Evolutionary conservation across 2,329 filamentous ascomycete species (phyloP).

Genomic region (Sporothrix protearum): DNA sequence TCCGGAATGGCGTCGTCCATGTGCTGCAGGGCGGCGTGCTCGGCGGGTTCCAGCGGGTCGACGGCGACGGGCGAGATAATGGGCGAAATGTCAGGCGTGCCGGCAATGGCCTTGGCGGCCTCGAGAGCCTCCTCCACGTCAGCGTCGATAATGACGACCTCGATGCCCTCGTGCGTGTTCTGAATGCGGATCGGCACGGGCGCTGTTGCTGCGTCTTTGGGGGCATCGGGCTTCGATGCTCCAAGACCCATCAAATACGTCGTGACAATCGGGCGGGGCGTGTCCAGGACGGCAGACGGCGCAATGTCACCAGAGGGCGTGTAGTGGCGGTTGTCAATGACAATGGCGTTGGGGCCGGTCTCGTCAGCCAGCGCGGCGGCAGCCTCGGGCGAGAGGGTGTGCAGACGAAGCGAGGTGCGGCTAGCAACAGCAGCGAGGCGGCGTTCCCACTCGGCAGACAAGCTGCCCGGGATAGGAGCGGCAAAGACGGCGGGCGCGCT

Average conservation of each 20-base stretch:
- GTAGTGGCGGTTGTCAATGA: constrained; percentile 26
- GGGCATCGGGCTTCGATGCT: background rate
- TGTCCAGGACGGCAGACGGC: constrained; percentile 22
- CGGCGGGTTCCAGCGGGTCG: constrained; percentile 1
- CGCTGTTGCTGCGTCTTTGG: too few relatives aligned
- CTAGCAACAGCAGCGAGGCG: constrained; percentile 1
- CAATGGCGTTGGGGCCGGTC: background rate
- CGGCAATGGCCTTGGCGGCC: constrained; percentile 6
- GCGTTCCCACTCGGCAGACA: constrained; percentile 13
- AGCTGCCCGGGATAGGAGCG: constrained; percentile 10
- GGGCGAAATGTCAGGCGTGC: background rate
- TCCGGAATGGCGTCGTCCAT: background rate
- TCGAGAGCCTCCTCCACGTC: constrained; percentile 11
- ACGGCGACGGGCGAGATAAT: constrained; percentile 6
- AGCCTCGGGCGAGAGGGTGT: constrained; percentile 9
- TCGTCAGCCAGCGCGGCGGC: constrained; percentile 19
- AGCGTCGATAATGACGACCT: constrained; percentile 17
- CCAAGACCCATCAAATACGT: constrained; percentile 28
- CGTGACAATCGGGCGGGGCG: constrained; percentile 26
- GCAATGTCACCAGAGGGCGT: constrained; percentile 9
- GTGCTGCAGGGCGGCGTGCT: background rate
- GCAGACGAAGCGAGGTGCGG: background rate
- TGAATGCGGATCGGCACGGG: background rate
- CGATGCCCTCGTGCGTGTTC: constrained; percentile 4
- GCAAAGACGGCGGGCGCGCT: constrained; percentile 14